Evolutionary conservation across 2,329 filamentous ascomycete genomes (phyloP), one percentile per base, ranked within the genome.

Genomic region (Paraconiothyrium brasiliense): DNA sequence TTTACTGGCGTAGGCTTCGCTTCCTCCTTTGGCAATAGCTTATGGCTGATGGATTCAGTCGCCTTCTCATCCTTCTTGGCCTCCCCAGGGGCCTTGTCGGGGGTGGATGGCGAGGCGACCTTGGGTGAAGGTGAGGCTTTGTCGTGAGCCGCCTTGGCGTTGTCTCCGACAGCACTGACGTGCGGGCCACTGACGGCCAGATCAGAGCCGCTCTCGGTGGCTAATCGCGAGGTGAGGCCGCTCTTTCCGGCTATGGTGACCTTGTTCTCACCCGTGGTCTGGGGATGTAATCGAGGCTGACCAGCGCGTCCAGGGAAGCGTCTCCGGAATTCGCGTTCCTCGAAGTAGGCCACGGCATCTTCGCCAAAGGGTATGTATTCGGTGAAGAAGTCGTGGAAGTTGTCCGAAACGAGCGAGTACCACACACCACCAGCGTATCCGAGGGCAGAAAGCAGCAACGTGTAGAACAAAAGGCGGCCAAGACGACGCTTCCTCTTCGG

Each of bases 311-410:
- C 76, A 2, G 76, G 89, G 83, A 97, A 97, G 60, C 92, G 89
- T 80, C 91, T 93, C 76, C 91, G 89, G 83, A 97, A 97, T 74
- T 97, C 93, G 69, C 91, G 88, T 82, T 99, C 95, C 81, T 99
- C 95, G 56, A 99, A 90, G 82, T 97, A 98, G 30, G 97, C 88
- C 49, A 99, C 94, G 20, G 91, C 91, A 77, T 97, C 92, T 82
- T 99, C 95, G 73, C 94, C 95, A 70, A 92, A 97, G 24, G 95
- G 95, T 20, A 99, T 82, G 79, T 94, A 99, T 82, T 97, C 94
- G 72, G 94, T 98, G 82, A 99, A 99, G 84, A 97, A 95, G 80
- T 99, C 95, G 82, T 99, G 94, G 86, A 98, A 99, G 82, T 93
- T 97, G 84, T 99, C 95, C 76, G 91, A 97, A 80, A 95, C 86